Base-by-base conservation (phyloP, 1,284 basidiomycete genomes). In the Ustilago lituana region DNA sequence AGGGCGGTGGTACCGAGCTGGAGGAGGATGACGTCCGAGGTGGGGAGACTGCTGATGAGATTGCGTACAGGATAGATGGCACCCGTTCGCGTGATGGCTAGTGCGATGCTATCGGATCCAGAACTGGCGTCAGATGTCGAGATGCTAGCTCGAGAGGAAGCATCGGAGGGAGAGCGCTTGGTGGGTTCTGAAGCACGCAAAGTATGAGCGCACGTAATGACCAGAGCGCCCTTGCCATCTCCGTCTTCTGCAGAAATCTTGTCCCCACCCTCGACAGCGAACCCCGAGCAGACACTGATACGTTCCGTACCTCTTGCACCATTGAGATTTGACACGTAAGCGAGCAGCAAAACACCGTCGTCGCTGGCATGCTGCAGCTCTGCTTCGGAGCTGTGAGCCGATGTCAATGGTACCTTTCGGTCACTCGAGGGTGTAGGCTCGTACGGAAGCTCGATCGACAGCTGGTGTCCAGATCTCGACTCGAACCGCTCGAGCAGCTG, bases 141-240 rank as follows among this genome's bases (percentile, higher is more conserved):
- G 0, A 6, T 24, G 19, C 32, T 19, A 8, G 39, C n/a, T 50
- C 45, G 15, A 10, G 37, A 14, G 50, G 40, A 74, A 39, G 26
- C 45, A 46, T 56, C 73, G 19, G n/a, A n/a, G n/a, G n/a, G n/a
- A n/a, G n/a, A n/a, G n/a, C 76, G 23, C 27, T 48, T 54, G 9
- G 35, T 15, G 15, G 58, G 67, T 19, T 62, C 52, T 84, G 81
- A 32, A 84, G 65, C 29, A 81, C 84, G 22, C 84, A 86, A 43
- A 9, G 89, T 89, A 77, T 91, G 90, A 5, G 87, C 88, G 69
- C 89, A 91, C 1, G 87, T 87, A 12, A 89, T 75, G 23, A 90
- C 76, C 10, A 87, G 65, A 3, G 83, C 81, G 1, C 74, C 79
- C 12, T 51, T 62, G 23, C 85, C 84, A 4, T 77, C 81, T 5